Base-by-base conservation (phyloP, 2,329 filamentous ascomycete species). In the Xylaria sp. region DNA sequence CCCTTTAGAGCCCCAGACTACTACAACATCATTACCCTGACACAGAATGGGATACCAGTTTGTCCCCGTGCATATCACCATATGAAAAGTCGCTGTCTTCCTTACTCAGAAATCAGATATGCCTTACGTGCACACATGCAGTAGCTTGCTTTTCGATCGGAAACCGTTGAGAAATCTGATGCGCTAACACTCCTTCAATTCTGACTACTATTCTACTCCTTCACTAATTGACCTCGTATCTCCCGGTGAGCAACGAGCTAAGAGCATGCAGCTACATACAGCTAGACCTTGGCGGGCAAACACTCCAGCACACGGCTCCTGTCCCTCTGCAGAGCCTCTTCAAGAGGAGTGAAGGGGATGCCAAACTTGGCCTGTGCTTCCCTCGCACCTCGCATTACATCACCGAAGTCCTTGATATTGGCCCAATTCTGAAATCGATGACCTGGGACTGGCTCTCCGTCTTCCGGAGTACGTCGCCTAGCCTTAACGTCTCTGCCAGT, bases 401-500 rank as follows among this genome's bases (percentile, higher is more conserved):
- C 28, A 46, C 46, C 65, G 38, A 76, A 66, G 59, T 78, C 76
- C 51, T 74, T 76, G 15, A 42, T 20, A 17, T 78, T 79, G 0
- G 73, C 72, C 69, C 68, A 71, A 0, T 76, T 38, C 3, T 79
- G 77, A n/a, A 79, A 77, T 1, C 49, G 33, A 42, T 75, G 76
- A 2, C 71, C 74, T 10, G 67, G 65, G 15, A 73, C 64, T 1
- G 53, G 69, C 58, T 75, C 67, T 4, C 71, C 57, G 40, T 79
- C 77, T 20, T 69, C 75, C 6, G 59, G 40, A 1, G 64, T 71
- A 26, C 69, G 65, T 68, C 73, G 77, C 7, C 56, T 71, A 5
- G 71, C 42, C 0, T 11, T 11, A 1, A 82, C 73, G 0, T 76
- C 69, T n/a, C 73, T 75, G 0, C 80, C 79, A 17, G 74, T 80